A percentile compares a stretch with the other conserved stretches of the same genome.
Conservation (phyloP, 2,329 filamentous ascomycete species). For the Aspergillus melleus region DNA sequence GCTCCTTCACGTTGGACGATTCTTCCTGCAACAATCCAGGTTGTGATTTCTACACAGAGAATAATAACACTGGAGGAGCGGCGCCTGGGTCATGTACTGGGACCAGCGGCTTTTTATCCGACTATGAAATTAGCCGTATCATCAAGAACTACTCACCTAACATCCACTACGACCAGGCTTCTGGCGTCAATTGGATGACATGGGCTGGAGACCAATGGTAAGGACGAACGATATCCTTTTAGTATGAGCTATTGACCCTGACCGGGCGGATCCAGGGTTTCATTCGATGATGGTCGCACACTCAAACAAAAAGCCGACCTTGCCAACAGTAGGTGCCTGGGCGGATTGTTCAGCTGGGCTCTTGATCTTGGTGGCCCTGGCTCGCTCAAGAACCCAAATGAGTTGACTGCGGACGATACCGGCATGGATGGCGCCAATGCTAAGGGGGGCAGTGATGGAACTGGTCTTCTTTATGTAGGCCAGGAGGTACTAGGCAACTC, state of each 20-base stretch:
- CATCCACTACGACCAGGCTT: neutral
- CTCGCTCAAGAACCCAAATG: neutral
- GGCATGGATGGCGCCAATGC: neutral
- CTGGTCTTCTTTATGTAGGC: slow-evolving; percentile 4
- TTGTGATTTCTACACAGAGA: neutral
- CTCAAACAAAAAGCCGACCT: neutral
- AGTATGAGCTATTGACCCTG: neutral
- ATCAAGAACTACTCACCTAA: neutral
- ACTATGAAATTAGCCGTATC: neutral
- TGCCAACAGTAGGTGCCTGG: neutral
- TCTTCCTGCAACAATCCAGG: neutral
- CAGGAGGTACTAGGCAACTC: neutral
- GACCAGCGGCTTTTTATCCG: neutral
- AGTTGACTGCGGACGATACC: neutral
- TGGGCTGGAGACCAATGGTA: neutral
- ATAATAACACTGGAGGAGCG: neutral
- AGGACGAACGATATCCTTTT: neutral
- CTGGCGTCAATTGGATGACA: neutral
- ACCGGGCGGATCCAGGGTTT: neutral
- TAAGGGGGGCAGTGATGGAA: slow-evolving; percentile 7
- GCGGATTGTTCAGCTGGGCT: neutral
- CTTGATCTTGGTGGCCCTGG: neutral
- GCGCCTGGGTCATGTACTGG: neutral
- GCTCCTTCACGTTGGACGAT: neutral
- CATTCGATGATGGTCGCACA: neutral